A percentile compares a stretch with the other conserved stretches of the same genome.
Conservation (phyloP, 192 early-diverging fungal genomes). For the Backusella australiensis region DNA sequence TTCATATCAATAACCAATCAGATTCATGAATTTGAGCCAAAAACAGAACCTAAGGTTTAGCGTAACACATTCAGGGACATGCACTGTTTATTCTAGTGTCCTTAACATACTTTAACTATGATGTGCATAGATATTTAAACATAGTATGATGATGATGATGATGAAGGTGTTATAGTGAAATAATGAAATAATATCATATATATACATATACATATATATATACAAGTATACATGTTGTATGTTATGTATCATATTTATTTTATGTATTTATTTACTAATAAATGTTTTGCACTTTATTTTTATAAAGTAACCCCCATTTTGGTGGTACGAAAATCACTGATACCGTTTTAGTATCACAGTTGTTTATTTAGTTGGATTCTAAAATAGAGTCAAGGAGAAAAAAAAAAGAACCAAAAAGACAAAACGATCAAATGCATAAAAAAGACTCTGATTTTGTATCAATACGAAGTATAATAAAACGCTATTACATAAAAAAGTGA, state of each 20-base stretch:
- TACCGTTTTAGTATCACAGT: constrained; percentile 1
- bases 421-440: constrained; percentile 6
- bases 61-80: constrained; percentile 9
- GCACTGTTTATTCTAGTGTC: background rate
- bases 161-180: background rate
- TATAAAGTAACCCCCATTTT: background rate
- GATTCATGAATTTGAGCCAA: background rate
- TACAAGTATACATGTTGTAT: background rate
- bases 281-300: background rate
- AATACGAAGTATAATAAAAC: background rate
- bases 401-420: background rate
- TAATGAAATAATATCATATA: background rate
- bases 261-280: background rate
- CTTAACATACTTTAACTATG: background rate
- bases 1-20: constrained; percentile 8
- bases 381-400: constrained; percentile 7
- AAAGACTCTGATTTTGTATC: background rate
- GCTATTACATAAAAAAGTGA: constrained; percentile 1
- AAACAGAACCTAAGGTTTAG: constrained; percentile 4
- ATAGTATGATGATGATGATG: background rate
- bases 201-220: no score
- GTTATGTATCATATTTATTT: background rate
- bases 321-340: constrained; percentile 1
- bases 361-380: background rate
- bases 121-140: background rate